Base-by-base conservation (phyloP, 768 basidiomycete species). In the Auriscalpium vulgare region DNA sequence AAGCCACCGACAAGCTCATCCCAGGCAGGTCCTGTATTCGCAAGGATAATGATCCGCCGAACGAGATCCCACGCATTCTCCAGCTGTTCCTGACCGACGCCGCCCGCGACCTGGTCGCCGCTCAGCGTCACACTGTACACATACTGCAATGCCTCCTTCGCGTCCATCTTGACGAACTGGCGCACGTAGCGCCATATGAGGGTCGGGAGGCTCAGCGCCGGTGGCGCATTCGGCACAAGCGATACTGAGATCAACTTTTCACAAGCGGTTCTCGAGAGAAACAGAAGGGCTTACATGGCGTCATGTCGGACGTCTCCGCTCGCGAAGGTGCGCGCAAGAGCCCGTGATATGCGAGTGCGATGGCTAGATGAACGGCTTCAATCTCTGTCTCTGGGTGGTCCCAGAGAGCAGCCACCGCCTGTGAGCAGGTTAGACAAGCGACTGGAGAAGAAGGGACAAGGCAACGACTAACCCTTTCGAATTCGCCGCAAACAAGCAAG, bases 1-100 rank as follows among this genome's bases (percentile, higher is more conserved):
- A 95, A 89, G 10, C 91, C 92, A n/a, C 95, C 95, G 3, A 98
- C 87, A 16, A 99, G 81, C 68, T 91, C 90, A 49, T 94, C 89
- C 91, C 95, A 98, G 14, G 79, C 87, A 7, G 85, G 83, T 1
- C 88, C 88, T 4, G 82, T 77, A 64, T 89, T 89, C 8, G 87
- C 84, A 44, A 87, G 72, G 2, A 91, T 85, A 62, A 93, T 86
- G 58, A 91, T 87, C 45, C 88, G 78, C 47, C 90, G 74, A 1
- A 83, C 83, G 21, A 90, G 80, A 48, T 91, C 88, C 87, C 89
- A 91, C 2, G 90, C 84, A 37, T 71, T 79, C 66, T 90, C 85
- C 40, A 91, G 71, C 65, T 97, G 94, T 66, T 94, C 89, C 63
- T 83, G 83, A n/a, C 92, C 91, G 10, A 87, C 76, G 1, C 79